These are phyloP conservation scores for Backusella sp. DNA, from an alignment of 192 early-diverging fungal genomes.

Conservation along the genomic window DNA sequence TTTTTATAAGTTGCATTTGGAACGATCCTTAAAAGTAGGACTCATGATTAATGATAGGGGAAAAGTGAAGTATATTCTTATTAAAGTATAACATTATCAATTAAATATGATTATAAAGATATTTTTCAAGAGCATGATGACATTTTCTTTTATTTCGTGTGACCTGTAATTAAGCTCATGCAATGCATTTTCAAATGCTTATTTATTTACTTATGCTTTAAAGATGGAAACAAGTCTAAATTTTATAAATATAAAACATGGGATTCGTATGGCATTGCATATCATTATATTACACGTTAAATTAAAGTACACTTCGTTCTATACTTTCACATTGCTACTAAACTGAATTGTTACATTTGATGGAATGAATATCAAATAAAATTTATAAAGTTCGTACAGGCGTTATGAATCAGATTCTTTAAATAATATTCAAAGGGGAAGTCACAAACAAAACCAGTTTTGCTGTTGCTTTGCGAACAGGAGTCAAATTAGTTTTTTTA, in stretches of 20 bases:
- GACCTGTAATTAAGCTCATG: not conserved
- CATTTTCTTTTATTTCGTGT: not conserved
- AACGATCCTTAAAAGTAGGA: conserved; percentile 72
- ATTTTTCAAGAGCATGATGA: not conserved
- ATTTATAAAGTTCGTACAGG: not conserved
- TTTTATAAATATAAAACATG: not conserved
- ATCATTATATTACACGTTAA: not conserved
- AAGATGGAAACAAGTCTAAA: not conserved
- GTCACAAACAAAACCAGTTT: too few relatives aligned
- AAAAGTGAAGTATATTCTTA: too few relatives aligned
- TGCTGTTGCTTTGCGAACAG: too few relatives aligned
- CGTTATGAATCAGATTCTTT: too few relatives aligned
- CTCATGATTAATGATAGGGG: conserved; percentile 48
- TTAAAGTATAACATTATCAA: too few relatives aligned
- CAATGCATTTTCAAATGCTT: not conserved
- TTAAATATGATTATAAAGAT: not conserved
- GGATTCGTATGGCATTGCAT: not conserved
- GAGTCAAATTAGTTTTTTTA: too few relatives aligned
- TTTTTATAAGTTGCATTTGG: conserved; percentile 56
- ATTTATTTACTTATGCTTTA: not conserved
- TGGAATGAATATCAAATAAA: not conserved
- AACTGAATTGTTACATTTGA: not conserved
- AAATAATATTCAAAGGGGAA: too few relatives aligned
- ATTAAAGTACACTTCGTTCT: not conserved
- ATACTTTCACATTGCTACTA: not conserved